phyloP scores from a whole-genome alignment of 2,329 filamentous ascomycete genomes.

The Elsinoe fawcettii region DNA sequence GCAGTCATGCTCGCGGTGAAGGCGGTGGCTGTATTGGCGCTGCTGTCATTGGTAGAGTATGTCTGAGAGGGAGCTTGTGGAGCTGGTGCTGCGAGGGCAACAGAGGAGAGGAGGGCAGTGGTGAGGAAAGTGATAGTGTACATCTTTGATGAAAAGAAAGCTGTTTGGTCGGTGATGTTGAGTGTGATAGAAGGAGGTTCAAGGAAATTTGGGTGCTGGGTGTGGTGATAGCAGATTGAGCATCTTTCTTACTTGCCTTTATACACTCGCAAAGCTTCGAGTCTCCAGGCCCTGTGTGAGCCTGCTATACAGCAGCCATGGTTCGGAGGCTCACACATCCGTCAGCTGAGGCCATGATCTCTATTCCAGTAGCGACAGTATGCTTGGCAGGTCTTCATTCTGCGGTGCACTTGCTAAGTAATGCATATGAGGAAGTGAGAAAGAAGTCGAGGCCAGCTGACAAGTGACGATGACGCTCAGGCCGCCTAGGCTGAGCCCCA shows the following conservation, averaged over 20 bases:
- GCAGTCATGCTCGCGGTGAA: conserved; percentile 17
- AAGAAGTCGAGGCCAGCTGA: background rate
- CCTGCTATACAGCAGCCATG: background rate
- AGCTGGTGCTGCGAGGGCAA: conserved; percentile 28
- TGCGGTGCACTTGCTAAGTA: background rate
- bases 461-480: background rate
- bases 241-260: background rate
- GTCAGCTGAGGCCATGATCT: background rate
- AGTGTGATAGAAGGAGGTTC: conserved; percentile 3
- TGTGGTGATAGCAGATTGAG: background rate
- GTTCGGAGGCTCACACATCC: background rate
- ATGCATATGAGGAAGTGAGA: background rate
- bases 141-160: conserved; percentile 28
- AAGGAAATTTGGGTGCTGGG: background rate
- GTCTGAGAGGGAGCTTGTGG: conserved; percentile 18
- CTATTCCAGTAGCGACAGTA: background rate
- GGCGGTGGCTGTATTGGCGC: conserved; percentile 18
- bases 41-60: conserved; percentile 5
- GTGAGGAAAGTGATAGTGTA: conserved; percentile 28
- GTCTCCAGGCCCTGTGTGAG: background rate
- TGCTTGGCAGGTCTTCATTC: background rate
- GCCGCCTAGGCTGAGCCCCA: background rate
- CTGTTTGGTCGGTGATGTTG: conserved; percentile 18
- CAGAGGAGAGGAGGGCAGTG: conserved; percentile 28
- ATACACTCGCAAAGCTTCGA: background rate